Evolutionary conservation across 2,329 filamentous ascomycete genomes (phyloP), one percentile per base, ranked within the genome.

Genomic region (Calonectria fujianensis): DNA sequence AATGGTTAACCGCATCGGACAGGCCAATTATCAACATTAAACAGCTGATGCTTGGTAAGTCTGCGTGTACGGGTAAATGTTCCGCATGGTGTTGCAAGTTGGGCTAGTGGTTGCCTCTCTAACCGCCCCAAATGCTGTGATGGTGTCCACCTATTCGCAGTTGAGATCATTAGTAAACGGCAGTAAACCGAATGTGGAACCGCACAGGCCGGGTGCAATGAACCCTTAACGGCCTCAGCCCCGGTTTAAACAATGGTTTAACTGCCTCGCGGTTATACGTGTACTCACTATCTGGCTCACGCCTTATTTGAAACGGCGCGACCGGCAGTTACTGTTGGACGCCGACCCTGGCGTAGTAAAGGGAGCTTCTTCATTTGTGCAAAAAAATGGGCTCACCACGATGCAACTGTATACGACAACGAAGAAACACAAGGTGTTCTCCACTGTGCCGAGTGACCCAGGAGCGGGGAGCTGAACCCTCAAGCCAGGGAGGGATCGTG

Each of bases 281-380:
- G 41, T 63, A 57, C 20, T 66, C 7, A 5, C 45, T 10, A 68
- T 69, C 50, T 69, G 24, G 35, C 32, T 31, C 45, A 13, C 16
- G 20, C 73, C 65, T 24, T 77, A 75, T 68, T 65, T 72, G 72
- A 76, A 76, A 76, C 74, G 66, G 73, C 37, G 29, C 20, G n/a
- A 10, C 45, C 63, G 65, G 68, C 27, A 57, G 48, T 69, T 61
- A 35, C 69, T 52, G 29, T 48, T 63, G 61, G 72, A 61, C 24
- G 31, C 24, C 24, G n/a, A 39, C 35, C 68, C 65, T 67, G 45
- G 72, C 61, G 63, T 67, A 63, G 32, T 8, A 11, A 51, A 70
- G 41, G 48, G 24, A 59, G 31, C 31, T 61, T 74, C 70, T 72
- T 69, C 48, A 79, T 79, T 78, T 74, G 76, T 74, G 77, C 74